Percentiles rank a stretch among this genome's conserved stretches.
These are phyloP conservation scores for Phytophthora idaei DNA, from an alignment of 352 stramenopile genomes.

Conservation along the genomic window DNA sequence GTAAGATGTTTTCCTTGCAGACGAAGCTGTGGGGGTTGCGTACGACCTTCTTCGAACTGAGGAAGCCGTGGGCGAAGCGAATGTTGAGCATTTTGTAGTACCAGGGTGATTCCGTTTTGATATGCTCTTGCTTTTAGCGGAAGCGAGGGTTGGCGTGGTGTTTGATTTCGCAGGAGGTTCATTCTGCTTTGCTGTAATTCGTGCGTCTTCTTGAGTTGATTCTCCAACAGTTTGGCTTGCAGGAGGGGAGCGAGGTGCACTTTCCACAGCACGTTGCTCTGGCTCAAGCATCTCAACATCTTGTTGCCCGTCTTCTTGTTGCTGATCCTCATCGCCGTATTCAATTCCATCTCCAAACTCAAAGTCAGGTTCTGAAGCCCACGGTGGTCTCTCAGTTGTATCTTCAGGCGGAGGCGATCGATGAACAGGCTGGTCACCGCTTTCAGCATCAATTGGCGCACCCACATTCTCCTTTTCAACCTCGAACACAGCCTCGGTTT, in stretches of 20 bases:
- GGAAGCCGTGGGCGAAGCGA: conserved; percentile 15
- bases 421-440: conserved; percentile 1
- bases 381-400: conserved; percentile 12
- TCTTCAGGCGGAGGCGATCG: conserved; percentile 6
- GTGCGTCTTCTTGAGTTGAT: conserved; percentile 15
- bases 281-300: conserved; percentile 26
- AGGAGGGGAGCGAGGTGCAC: not conserved
- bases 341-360: conserved; percentile 28
- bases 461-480: conserved; percentile 8
- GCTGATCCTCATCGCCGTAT: conserved; percentile 4
- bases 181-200: conserved; percentile 1
- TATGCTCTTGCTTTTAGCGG: conserved; percentile 5
- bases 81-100: conserved; percentile 8
- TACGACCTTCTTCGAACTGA: conserved; percentile 11
- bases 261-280: conserved; percentile 11
- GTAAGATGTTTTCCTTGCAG: conserved; percentile 14
- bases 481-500: conserved; percentile 5
- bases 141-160: conserved; percentile 5
- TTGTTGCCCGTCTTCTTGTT: conserved; percentile 8
- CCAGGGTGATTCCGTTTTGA: not conserved
- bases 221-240: conserved; percentile 14
- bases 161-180: not conserved
- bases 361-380: conserved; percentile 27
- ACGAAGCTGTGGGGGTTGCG: conserved; percentile 13
- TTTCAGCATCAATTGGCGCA: not conserved